phyloP scores from a whole-genome alignment of 768 basidiomycete species.

The Serpula lacrymans region DNA sequence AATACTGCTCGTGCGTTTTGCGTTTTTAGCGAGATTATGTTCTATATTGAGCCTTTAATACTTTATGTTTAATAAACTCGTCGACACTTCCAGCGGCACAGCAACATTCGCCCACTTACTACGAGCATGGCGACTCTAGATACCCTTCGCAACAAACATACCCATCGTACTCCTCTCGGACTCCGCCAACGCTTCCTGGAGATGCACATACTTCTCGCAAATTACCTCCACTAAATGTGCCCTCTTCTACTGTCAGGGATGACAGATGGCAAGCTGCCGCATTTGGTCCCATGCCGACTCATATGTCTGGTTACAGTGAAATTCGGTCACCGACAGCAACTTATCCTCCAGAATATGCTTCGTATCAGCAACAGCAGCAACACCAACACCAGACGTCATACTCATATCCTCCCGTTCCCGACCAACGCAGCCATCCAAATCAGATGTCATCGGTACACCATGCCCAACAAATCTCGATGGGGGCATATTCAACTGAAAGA shows the following conservation, averaged over 20 bases:
- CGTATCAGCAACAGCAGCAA: slow-evolving; percentile 36
- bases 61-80: too few species aligned
- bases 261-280: slow-evolving; percentile 46
- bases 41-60: too few species aligned
- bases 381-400: slow-evolving; percentile 27
- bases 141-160: slow-evolving; percentile 39
- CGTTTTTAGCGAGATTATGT: too few species aligned
- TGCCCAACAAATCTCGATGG: slow-evolving; percentile 25
- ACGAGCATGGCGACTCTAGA: slow-evolving; percentile 55
- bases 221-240: slow-evolving; percentile 52
- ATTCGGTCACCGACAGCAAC: slow-evolving; percentile 65
- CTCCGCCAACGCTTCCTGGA: slow-evolving; percentile 45
- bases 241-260: slow-evolving; percentile 39
- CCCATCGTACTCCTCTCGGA: slow-evolving; percentile 44
- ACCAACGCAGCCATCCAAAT: slow-evolving; percentile 29
- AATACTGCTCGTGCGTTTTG: slow-evolving; percentile 29
- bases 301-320: slow-evolving; percentile 34
- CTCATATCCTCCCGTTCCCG: slow-evolving; percentile 32
- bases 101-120: slow-evolving; percentile 46
- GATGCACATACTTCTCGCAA: slow-evolving; percentile 53
- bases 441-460: slow-evolving; percentile 24
- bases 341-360: slow-evolving; percentile 53
- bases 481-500: slow-evolving; percentile 29
- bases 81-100: slow-evolving; percentile 41
- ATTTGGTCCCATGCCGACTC: slow-evolving; percentile 34